Evolutionary conservation across 768 basidiomycete genomes (phyloP), one percentile per base, ranked within the genome.

Genomic region (Mycena polygramma): DNA sequence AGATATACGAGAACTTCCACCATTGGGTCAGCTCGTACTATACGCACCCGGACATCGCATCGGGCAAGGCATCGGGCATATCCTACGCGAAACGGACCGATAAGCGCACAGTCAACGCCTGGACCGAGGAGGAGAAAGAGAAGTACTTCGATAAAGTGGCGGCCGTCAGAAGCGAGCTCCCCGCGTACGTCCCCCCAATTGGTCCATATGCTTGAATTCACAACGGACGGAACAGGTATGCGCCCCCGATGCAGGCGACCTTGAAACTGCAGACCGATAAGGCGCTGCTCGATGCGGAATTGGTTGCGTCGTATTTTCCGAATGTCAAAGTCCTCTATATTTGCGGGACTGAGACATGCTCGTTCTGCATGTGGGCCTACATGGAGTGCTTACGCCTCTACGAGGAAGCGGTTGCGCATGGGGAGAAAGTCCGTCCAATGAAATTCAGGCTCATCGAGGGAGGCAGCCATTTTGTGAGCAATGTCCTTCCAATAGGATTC

Each of bases 21-120:
- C 30, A 52, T n/a, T 80, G 78, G 77, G 78, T 81, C 46, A 74
- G 75, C 45, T 75, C 76, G 7, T 82, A 81, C 70, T 79, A 77
- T 48, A 72, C 79, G 9, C 75, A 74, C 58, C 72, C 77, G 2
- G 65, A 73, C 41, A 66, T 69, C 26, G 59, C 46, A 1, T 51
- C 59, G 24, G 65, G 70, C 2, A 30, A 51, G 36, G 59, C 58
- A 17, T 54, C 51, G 4, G 65, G 66, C 8, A 26, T 72, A 26
- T 63, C 66, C 13, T 68, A 22, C 51, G 62, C n/a, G 7, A 67
- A 68, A 45, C 55, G 57, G 0, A 63, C 61, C 13, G 57, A 58
- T 20, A 52, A 48, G 46, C 6, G 51, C 6, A 72, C 70, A 2
- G 11, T 46, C 11, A 24, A 5, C 4, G 22, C 30, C 0, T 72